Evolutionary conservation across 148 eudicot species (phyloP).

Genomic region (Cornus kousa): DNA sequence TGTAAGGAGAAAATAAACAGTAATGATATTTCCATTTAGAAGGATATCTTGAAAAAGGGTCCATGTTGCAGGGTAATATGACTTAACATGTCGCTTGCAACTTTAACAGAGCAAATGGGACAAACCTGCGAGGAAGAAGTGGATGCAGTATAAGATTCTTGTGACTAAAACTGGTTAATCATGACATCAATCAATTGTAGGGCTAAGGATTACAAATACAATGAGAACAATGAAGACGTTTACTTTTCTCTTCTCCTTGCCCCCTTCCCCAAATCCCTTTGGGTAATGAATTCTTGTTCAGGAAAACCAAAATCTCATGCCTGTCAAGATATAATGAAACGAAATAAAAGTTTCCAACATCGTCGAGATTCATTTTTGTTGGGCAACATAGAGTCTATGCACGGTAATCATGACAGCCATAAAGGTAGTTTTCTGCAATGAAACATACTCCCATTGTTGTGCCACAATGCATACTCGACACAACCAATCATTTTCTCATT

Average conservation of each 20-base stretch:
- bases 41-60: constrained; percentile 91
- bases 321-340: no score
- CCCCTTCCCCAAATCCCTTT: neutral
- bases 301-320: no score
- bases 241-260: neutral
- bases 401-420: no score
- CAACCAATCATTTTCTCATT: no score
- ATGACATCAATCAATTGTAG: neutral
- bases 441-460: no score
- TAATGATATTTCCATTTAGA: constrained; percentile 6
- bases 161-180: neutral
- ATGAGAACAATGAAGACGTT: neutral
- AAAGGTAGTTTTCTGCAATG: no score
- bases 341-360: no score
- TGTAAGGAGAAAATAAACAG: neutral
- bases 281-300: no score
- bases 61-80: constrained; percentile 90
- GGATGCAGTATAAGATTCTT: neutral
- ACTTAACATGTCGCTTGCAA: constrained; percentile 73
- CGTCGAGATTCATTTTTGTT: no score
- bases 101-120: constrained; percentile 74
- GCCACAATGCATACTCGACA: neutral
- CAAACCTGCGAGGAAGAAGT: constrained; percentile 54
- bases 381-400: no score
- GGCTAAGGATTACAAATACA: neutral